phyloP scores from a whole-genome alignment of 768 basidiomycete genomes.

The Mycena belliarum region DNA sequence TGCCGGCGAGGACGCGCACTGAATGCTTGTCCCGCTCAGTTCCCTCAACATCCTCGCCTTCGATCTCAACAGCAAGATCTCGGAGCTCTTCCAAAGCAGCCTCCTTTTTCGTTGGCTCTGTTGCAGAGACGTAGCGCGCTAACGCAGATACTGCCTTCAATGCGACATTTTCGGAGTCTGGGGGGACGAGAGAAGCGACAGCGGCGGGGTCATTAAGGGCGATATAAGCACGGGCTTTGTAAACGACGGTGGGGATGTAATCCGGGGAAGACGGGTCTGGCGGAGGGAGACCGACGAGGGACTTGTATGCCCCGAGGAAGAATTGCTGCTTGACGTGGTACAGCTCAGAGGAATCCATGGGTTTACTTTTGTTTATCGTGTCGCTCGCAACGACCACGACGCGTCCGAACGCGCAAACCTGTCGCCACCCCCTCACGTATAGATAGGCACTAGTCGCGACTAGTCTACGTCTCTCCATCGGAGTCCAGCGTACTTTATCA shows the following conservation, averaged over 20 bases:
- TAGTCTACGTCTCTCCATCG: no score
- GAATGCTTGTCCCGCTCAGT: constrained; percentile 69
- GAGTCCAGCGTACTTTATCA: no score
- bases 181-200: constrained; percentile 58
- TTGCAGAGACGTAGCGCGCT: constrained; percentile 62
- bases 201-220: constrained; percentile 62
- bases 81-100: constrained; percentile 77
- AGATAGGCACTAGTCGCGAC: no score
- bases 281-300: constrained; percentile 53
- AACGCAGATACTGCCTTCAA: constrained; percentile 72
- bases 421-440: no score
- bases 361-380: not conserved
- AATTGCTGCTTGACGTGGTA: constrained; percentile 79
- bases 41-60: constrained; percentile 72
- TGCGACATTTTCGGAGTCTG: constrained; percentile 61
- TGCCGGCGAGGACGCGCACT: constrained; percentile 82
- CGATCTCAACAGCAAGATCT: constrained; percentile 84
- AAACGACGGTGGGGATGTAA: constrained; percentile 65
- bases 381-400: no score
- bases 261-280: constrained; percentile 66
- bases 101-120: constrained; percentile 47
- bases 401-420: not conserved
- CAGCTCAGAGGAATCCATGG: constrained; percentile 61
- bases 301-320: constrained; percentile 71
- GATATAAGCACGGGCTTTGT: constrained; percentile 77